phyloP scores from a whole-genome alignment of 2,329 filamentous ascomycete species.

The Aspergillus chevalieri region DNA sequence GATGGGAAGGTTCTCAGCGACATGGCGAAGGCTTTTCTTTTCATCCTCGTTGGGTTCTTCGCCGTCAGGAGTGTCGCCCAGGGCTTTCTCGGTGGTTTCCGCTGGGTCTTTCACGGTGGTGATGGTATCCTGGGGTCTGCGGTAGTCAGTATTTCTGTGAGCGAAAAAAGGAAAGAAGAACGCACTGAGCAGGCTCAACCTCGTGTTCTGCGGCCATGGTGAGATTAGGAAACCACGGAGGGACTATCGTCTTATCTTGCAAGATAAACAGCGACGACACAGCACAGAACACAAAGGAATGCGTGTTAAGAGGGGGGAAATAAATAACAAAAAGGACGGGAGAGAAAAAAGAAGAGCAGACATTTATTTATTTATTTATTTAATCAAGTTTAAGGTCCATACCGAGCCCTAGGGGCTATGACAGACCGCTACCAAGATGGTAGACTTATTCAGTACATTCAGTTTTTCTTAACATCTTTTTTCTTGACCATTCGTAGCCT shows the following conservation, averaged over 20 bases:
- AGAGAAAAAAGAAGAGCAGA: neutral
- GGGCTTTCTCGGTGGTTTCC: constrained; percentile 25
- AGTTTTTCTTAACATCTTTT: no score
- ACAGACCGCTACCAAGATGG: no score
- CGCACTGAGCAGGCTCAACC: constrained; percentile 14
- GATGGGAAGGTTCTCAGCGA: constrained; percentile 51
- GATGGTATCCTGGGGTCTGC: constrained; percentile 14
- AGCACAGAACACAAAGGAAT: neutral
- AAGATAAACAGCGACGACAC: no score
- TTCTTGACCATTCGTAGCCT: no score
- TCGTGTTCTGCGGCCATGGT: constrained; percentile 25
- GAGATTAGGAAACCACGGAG: constrained; percentile 2
- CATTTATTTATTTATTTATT: no score
- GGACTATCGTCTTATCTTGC: no score
- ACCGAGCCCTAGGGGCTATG: no score
- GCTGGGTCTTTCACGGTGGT: constrained; percentile 20
- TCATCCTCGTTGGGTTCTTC: constrained; percentile 51
- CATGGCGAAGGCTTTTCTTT: constrained; percentile 45
- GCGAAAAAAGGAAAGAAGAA: neutral
- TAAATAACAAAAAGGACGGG: neutral
- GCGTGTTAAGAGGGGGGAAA: neutral
- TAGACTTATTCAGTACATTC: no score
- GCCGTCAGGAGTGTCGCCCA: constrained; percentile 38
- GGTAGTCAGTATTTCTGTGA: constrained; percentile 3
- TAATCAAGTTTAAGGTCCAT: no score